Evolutionary conservation across 306 rosid species (phyloP).

Genomic region (Casuarina glauca): DNA sequence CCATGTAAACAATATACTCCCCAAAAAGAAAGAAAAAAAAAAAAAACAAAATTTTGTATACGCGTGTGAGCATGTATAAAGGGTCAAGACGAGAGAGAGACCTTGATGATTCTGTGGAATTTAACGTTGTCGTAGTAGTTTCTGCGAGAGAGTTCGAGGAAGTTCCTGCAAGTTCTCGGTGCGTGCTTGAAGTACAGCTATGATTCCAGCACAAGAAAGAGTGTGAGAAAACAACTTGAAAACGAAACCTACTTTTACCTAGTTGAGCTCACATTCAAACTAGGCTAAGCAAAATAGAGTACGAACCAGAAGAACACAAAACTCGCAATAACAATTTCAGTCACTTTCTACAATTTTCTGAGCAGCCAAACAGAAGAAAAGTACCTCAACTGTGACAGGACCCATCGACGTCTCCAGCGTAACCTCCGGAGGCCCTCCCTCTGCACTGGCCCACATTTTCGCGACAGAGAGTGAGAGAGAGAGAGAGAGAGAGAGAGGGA

Average conservation of each 20-base stretch:
- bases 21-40: not conserved
- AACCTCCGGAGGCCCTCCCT: constrained; percentile 93
- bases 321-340: not conserved
- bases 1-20: constrained; percentile 15
- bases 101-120: constrained; percentile 98
- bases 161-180: constrained; percentile 95
- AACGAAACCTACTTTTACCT: not conserved
- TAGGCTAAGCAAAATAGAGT: not conserved
- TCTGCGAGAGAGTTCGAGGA: constrained; percentile 91
- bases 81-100: not conserved
- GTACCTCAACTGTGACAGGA: constrained; percentile 82
- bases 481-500: not conserved
- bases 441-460: constrained; percentile 89
- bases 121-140: constrained; percentile 88
- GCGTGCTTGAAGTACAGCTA: constrained; percentile 91
- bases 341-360: constrained; percentile 1
- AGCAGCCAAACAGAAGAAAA: constrained; percentile 10
- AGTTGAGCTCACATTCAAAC: not conserved
- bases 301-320: not conserved
- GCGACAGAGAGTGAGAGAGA: constrained; percentile 1
- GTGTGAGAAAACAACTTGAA: constrained; percentile 1
- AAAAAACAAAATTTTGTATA: not conserved
- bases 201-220: not conserved
- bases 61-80: no score
- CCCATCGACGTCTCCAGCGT: constrained; percentile 97